Percentiles rank a stretch among this genome's conserved stretches.
phyloP scores from a whole-genome alignment of 176 grass and related monocot genomes.

The Zea luxurians region DNA sequence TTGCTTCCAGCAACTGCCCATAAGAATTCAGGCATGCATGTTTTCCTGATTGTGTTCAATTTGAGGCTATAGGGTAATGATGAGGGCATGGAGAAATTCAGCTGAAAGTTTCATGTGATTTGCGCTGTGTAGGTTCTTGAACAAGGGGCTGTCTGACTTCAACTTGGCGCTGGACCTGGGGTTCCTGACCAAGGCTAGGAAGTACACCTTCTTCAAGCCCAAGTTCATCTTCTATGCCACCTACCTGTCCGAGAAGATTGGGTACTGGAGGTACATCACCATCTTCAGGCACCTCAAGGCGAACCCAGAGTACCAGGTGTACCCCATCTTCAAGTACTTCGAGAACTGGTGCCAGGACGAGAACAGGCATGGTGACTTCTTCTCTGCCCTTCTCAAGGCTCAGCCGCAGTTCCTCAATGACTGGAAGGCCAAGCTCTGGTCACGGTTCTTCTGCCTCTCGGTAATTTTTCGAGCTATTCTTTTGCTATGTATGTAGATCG shows the following conservation, averaged over 20 bases:
- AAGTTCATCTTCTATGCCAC: constrained; percentile 99
- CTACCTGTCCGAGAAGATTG: constrained; percentile 94
- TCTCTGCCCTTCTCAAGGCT: constrained; percentile 89
- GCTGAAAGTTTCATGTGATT: constrained; percentile 4
- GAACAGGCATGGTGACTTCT: constrained; percentile 94
- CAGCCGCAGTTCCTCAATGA: constrained; percentile 96
- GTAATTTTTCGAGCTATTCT: constrained; percentile 48
- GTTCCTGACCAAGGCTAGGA: constrained; percentile 97
- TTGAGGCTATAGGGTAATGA: too few relatives aligned
- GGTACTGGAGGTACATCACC: constrained; percentile 99
- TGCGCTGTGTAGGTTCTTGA: constrained; percentile 69
- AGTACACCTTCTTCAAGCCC: constrained; percentile 99
- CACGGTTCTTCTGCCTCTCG: constrained; percentile 96
- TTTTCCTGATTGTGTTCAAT: too few relatives aligned
- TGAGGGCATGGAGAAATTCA: not conserved
- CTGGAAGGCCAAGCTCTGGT: constrained; percentile 98
- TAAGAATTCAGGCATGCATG: too few relatives aligned
- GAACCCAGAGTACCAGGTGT: constrained; percentile 83
- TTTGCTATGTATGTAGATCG: constrained; percentile 12
- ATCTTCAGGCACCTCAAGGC: constrained; percentile 90
- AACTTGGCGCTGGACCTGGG: constrained; percentile 92
- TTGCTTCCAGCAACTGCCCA: too few relatives aligned
- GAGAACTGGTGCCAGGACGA: constrained; percentile 99
- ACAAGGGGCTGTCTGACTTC: constrained; percentile 97
- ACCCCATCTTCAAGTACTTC: constrained; percentile 99